phyloP scores from a whole-genome alignment of 192 early-diverging fungal species.

The Coemansia sp. region DNA sequence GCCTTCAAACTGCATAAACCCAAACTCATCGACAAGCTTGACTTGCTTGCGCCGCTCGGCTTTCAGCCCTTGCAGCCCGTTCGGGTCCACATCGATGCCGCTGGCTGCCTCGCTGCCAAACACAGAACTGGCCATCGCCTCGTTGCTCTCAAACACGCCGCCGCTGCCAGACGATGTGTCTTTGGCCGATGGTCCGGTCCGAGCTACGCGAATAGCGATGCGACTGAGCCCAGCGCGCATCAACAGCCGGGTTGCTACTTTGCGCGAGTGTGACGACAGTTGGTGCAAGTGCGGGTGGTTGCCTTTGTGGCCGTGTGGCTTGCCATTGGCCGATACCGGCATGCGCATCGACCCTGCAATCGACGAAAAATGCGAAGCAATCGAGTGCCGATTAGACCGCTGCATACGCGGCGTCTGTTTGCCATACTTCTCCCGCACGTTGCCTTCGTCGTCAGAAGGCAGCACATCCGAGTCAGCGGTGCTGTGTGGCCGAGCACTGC shows the following conservation, averaged over 20 bases:
- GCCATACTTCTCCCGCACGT: background rate
- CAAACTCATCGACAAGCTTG: slow-evolving; percentile 36
- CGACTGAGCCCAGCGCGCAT: slow-evolving; percentile 52
- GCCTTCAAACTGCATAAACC: slow-evolving; percentile 50
- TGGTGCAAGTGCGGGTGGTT: slow-evolving; percentile 13
- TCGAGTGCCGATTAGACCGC: slow-evolving; percentile 17
- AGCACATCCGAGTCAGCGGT: slow-evolving; percentile 17
- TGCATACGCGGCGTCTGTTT: background rate
- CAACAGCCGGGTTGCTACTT: slow-evolving; percentile 47
- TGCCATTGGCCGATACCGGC: background rate
- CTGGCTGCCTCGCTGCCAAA: slow-evolving; percentile 19
- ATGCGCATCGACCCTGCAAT: slow-evolving; percentile 14
- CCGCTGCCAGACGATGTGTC: background rate
- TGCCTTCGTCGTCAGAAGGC: slow-evolving; percentile 23
- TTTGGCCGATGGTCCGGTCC: slow-evolving; percentile 2
- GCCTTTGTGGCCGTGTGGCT: background rate
- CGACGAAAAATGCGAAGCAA: slow-evolving; percentile 28
- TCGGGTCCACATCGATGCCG: slow-evolving; percentile 36
- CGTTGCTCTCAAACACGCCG: slow-evolving; percentile 15
- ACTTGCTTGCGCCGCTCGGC: slow-evolving; percentile 49
- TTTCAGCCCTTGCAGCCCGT: slow-evolving; percentile 36
- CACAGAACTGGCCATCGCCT: slow-evolving; percentile 21
- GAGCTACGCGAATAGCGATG: slow-evolving; percentile 47
- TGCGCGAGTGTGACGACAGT: slow-evolving; percentile 31
- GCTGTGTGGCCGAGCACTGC: slow-evolving; percentile 10